Percentiles rank a stretch among this genome's conserved stretches.
Conservation (phyloP, 2,329 filamentous ascomycete species). For the Colletotrichum lentis region DNA sequence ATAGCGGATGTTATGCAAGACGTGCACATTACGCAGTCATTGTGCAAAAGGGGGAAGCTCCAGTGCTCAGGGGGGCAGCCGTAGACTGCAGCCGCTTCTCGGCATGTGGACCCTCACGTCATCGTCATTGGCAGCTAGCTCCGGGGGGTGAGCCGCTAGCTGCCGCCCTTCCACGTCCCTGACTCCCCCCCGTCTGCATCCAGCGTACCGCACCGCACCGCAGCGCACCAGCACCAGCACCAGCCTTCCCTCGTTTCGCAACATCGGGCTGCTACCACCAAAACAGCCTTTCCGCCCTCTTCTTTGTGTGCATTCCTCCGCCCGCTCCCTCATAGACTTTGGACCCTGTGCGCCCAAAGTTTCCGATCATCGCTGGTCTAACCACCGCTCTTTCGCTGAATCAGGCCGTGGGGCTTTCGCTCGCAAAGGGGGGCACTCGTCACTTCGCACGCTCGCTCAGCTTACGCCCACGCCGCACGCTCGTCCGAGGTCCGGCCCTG, state of each 20-base stretch:
- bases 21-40: neutral
- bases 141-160: constrained; percentile 19
- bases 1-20: neutral
- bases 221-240: constrained; percentile 3
- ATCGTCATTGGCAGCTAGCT: constrained; percentile 35
- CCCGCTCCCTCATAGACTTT: constrained; percentile 25
- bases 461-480: constrained; percentile 30
- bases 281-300: constrained; percentile 25
- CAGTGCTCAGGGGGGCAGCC: constrained; percentile 6
- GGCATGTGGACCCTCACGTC: constrained; percentile 34
- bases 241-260: constrained; percentile 32
- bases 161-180: constrained; percentile 12
- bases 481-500: constrained; percentile 31
- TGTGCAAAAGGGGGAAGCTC: constrained; percentile 13
- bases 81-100: constrained; percentile 25
- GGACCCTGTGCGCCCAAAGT: constrained; percentile 34
- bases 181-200: constrained; percentile 5
- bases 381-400: constrained; percentile 27
- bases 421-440: constrained; percentile 19
- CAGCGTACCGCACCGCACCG: constrained; percentile 6
- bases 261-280: constrained; percentile 16
- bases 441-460: constrained; percentile 5
- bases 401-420: constrained; percentile 24
- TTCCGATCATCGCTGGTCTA: constrained; percentile 26
- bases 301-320: constrained; percentile 27